Conservation (phyloP, 208 protist genomes). For the Hexamita inflata region DNA sequence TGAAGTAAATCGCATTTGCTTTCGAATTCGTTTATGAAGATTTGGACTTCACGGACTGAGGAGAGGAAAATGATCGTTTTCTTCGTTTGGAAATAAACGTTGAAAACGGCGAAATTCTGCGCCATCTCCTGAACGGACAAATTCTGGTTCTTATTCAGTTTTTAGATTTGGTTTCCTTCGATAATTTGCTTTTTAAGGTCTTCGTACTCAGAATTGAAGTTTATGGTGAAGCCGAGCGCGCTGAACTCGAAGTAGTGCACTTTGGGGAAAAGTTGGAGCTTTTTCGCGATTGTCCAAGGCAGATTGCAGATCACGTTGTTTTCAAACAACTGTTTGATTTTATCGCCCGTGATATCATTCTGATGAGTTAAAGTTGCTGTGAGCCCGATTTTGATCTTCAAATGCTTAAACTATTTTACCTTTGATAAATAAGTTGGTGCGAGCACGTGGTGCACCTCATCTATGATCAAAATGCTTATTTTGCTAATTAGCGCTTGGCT, state of each 20-base stretch:
- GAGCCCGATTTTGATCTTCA: background rate
- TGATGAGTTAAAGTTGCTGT: constrained; percentile 9
- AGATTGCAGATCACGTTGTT: background rate
- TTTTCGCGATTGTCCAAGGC: constrained; percentile 18
- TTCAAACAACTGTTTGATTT: background rate
- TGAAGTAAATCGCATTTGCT: background rate
- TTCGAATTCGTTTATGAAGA: background rate
- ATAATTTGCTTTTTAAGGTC: background rate
- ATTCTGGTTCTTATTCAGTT: background rate
- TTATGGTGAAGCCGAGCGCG: background rate
- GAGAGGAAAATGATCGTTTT: constrained; percentile 1
- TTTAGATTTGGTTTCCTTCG: background rate
- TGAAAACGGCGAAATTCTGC: background rate
- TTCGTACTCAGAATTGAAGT: background rate
- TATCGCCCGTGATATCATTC: background rate
- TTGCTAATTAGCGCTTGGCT: background rate
- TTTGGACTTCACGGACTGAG: background rate
- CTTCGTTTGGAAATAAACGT: background rate
- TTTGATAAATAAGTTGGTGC: background rate
- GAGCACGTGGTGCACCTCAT: constrained; percentile 15
- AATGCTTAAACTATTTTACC: background rate
- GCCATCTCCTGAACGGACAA: background rate
- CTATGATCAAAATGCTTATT: background rate
- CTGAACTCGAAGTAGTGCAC: constrained; percentile 6
- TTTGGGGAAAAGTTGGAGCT: background rate